Percentiles rank a stretch among this genome's conserved stretches.
Evolutionary conservation across 345 rosid species (phyloP).

Genomic region (Lumnitzera littorea): DNA sequence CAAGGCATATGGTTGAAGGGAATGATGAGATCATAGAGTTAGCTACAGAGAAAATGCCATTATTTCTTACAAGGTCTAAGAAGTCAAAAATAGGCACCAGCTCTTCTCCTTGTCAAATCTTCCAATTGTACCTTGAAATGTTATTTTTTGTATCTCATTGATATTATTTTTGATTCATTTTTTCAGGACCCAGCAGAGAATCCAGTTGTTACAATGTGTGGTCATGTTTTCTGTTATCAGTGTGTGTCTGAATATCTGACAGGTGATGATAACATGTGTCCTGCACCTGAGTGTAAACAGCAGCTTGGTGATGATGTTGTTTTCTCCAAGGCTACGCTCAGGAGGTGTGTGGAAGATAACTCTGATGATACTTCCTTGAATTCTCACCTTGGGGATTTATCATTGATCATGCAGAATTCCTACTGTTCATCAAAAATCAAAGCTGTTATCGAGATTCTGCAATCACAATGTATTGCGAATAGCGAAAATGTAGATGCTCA

Average conservation of each 20-base stretch:
- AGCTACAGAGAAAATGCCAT: too few species aligned
- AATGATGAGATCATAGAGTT: too few species aligned
- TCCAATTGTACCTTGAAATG: not conserved
- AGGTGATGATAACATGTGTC: conserved; percentile 82
- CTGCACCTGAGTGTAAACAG: conserved; percentile 56
- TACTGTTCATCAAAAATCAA: conserved; percentile 70
- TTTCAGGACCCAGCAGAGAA: conserved; percentile 91
- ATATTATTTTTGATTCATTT: conserved; percentile 2
- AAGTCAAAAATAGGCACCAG: too few species aligned
- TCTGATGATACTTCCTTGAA: conserved; percentile 25
- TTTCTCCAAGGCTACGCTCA: conserved; percentile 69
- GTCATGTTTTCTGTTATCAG: conserved; percentile 85
- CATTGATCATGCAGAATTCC: conserved; percentile 39
- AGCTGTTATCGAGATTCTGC: conserved; percentile 62
- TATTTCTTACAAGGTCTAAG: too few species aligned
- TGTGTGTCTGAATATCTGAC: conserved; percentile 72
- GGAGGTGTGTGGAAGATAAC: conserved; percentile 39
- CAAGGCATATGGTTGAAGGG: too few species aligned
- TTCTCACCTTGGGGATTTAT: conserved; percentile 29
- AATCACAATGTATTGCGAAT: conserved; percentile 28
- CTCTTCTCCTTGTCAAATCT: too few species aligned
- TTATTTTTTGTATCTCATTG: not conserved
- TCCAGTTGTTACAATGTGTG: conserved; percentile 79
- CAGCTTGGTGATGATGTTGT: conserved; percentile 65
- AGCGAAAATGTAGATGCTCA: conserved; percentile 24